Conservation (phyloP, 75 land plant species). For the Ceratopteris richardii region DNA sequence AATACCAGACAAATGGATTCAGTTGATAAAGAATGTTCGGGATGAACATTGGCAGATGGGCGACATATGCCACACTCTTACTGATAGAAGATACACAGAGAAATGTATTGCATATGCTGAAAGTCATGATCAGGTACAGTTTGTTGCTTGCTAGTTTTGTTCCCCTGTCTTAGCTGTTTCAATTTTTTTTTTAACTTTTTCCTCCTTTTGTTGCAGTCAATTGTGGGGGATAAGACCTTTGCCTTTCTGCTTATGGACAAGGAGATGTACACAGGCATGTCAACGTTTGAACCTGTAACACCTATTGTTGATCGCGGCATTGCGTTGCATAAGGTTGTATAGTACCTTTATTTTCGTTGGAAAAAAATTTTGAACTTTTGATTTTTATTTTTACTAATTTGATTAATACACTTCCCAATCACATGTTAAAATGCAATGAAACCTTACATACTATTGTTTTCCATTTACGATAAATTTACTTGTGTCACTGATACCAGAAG, state of each 20-base stretch:
- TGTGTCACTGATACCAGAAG: no score
- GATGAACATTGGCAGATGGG: conserved; percentile 91
- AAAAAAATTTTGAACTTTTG: no score
- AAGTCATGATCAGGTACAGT: conserved; percentile 92
- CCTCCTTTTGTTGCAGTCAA: conserved; percentile 36
- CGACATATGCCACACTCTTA: conserved; percentile 56
- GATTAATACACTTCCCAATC: no score
- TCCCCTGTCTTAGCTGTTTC: neutral
- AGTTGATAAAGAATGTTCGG: conserved; percentile 39
- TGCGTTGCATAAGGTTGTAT: conserved; percentile 82
- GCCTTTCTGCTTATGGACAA: conserved; percentile 89
- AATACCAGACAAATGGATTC: conserved; percentile 94
- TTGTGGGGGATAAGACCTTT: conserved; percentile 92
- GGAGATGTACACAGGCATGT: conserved; percentile 96
- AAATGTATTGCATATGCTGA: conserved; percentile 93
- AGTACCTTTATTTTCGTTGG: no score
- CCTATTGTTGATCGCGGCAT: conserved; percentile 80
- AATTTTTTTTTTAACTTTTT: neutral
- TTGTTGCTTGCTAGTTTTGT: neutral
- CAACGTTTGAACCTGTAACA: conserved; percentile 52
- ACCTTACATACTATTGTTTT: no score
- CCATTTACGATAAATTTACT: no score
- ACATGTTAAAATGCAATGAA: no score
- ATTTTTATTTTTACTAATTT: no score
- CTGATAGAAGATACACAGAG: conserved; percentile 88